phyloP scores from a whole-genome alignment of 176 grass and related monocot genomes.

The Lolium rigidum region DNA sequence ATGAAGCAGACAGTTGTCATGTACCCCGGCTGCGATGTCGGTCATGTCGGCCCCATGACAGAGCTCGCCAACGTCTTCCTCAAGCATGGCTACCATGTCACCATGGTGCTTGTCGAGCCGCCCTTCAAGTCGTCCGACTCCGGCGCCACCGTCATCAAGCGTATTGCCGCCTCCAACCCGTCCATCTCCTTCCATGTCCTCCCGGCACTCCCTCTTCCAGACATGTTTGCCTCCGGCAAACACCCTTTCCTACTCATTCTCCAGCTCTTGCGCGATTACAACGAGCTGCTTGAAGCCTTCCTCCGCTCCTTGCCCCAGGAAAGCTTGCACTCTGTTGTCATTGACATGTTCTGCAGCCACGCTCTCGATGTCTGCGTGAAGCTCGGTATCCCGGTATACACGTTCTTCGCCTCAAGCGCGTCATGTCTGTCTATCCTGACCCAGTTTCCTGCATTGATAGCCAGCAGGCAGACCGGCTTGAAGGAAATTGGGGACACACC shows the following conservation, averaged over 20 bases:
- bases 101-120: too few relatives aligned
- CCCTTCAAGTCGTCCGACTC: constrained; percentile 8
- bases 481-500: constrained; percentile 11
- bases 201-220: neutral
- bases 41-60: neutral
- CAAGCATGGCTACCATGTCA: too few relatives aligned
- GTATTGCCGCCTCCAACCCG: too few relatives aligned
- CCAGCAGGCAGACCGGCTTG: neutral
- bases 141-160: neutral
- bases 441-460: neutral
- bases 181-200: constrained; percentile 38
- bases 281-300: constrained; percentile 24
- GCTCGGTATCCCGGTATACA: constrained; percentile 16
- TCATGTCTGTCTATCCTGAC: constrained; percentile 16
- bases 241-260: constrained; percentile 14
- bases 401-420: constrained; percentile 20
- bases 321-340: constrained; percentile 7
- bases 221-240: constrained; percentile 11
- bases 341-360: constrained; percentile 25
- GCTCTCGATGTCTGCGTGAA: too few relatives aligned
- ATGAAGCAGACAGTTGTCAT: constrained; percentile 37
- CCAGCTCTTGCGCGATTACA: constrained; percentile 19
- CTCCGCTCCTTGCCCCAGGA: constrained; percentile 30
- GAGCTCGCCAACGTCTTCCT: neutral
- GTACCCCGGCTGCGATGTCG: constrained; percentile 5